Evolutionary conservation across 1,284 basidiomycete species (phyloP).

Genomic region (Moesziomyces sp.): DNA sequence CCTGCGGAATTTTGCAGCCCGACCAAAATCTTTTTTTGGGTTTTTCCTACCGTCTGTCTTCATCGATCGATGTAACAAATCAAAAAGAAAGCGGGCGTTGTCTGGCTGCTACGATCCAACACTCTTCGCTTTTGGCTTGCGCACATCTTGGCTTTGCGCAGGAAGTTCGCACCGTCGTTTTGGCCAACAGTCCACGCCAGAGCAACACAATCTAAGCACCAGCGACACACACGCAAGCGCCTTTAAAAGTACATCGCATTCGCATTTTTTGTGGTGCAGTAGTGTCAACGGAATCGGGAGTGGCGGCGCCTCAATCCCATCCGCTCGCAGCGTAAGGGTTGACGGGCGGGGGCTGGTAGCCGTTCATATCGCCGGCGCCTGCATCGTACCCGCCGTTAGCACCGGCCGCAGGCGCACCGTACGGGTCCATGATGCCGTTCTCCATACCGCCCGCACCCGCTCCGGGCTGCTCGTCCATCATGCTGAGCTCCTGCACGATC

Average conservation of each 20-base stretch:
- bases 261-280: slow-evolving; percentile 5
- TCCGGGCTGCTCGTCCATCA: slow-evolving; percentile 52
- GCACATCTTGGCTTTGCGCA: no score
- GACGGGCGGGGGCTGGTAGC: slow-evolving; percentile 12
- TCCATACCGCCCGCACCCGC: slow-evolving; percentile 15
- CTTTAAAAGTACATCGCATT: slow-evolving; percentile 6
- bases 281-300: no score
- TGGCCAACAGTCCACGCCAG: no score
- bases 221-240: not conserved
- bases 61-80: no score
- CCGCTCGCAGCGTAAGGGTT: slow-evolving; percentile 29
- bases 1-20: no score
- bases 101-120: no score
- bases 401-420: slow-evolving; percentile 6
- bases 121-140: no score
- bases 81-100: no score
- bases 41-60: no score
- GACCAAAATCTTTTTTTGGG: no score
- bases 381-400: not conserved
- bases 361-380: slow-evolving; percentile 20
- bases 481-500: slow-evolving; percentile 65
- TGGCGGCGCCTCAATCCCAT: slow-evolving; percentile 17
- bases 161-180: no score
- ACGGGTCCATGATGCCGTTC: slow-evolving; percentile 32
- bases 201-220: no score